Evolutionary conservation across 352 stramenopile species (phyloP), one percentile per base, ranked within the genome.

Genomic region (Phytopythium vexans): DNA sequence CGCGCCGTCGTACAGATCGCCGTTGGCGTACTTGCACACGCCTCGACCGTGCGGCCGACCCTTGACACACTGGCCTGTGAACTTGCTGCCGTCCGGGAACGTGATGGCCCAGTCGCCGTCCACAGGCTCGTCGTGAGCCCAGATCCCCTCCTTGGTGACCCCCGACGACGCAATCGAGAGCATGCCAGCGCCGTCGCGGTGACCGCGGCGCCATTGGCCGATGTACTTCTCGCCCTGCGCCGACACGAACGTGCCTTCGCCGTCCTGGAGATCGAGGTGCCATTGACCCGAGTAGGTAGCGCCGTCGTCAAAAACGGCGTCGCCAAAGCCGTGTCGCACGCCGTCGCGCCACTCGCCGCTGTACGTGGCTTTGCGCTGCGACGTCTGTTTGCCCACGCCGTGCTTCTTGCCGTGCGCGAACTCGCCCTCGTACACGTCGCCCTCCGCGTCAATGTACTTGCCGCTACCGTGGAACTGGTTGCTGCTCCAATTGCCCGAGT

Each of bases 341-440:
- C 77, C 78, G 33, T 76, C 58, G 10, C 68, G 59, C 78, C 78
- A 92, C 50, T 89, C 76, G 4, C 81, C 81, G 39, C 62, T 74
- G 58, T 89, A 88, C 44, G 84, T 71, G 36, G 82, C 72, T 8
- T 46, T 39, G 14, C 54, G 37, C 21, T 21, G 34, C 12, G 35
- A 38, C 37, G 52, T 60, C 33, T 58, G 44, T 52, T 84, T 81
- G 43, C 84, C 84, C 38, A 86, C 68, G 34, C 86, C 86, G 16
- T 96, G 72, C 55, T 92, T 92, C 54, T 87, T 76, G 35, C 86
- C 86, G 11, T 51, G 50, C 0, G 61, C 65, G 57, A 92, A 94
- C 67, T 95, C 86, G 35, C 86, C 86, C 35, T 93, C 81, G 54
- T 93, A 96, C 35, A 92, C 72, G 33, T 73, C 75, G 2, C 86